A percentile compares a stretch with the other conserved stretches of the same genome.
Conservation (phyloP, 129 eudicot genomes). For the Tagetes erecta region DNA sequence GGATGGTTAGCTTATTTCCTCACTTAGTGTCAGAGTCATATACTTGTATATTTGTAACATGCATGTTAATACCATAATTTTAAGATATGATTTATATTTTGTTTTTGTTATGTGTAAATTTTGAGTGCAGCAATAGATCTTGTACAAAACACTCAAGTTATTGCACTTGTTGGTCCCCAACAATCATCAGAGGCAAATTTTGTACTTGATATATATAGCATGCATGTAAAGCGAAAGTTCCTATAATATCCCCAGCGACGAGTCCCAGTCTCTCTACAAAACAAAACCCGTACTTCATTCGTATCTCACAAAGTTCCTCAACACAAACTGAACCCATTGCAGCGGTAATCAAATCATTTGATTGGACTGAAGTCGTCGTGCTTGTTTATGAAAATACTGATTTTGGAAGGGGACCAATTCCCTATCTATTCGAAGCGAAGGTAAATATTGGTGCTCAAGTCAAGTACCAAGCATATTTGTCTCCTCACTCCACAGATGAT, state of each 20-base stretch:
- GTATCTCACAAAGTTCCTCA: conserved; percentile 39
- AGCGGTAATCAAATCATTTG: conserved; percentile 38
- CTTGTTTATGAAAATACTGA: conserved; percentile 46
- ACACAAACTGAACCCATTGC: conserved; percentile 47
- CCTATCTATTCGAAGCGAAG: conserved; percentile 47
- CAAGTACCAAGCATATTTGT: conserved; percentile 33
- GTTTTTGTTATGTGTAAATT: background rate
- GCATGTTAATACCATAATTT: background rate
- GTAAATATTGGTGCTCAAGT: conserved; percentile 30
- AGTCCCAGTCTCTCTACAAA: conserved; percentile 47
- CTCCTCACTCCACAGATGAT: conserved; percentile 38
- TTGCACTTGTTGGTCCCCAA: conserved; percentile 50
- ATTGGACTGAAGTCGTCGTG: conserved; percentile 53
- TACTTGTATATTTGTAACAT: too few relatives aligned
- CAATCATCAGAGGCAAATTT: conserved; percentile 48
- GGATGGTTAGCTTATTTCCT: conserved; percentile 17
- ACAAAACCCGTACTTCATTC: conserved; percentile 41
- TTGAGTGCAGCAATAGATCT: conserved; percentile 53
- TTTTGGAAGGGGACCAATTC: conserved; percentile 56
- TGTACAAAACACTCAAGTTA: conserved; percentile 44
- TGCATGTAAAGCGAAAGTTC: conserved; percentile 47
- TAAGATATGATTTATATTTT: too few relatives aligned
- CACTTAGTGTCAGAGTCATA: background rate
- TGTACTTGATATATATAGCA: conserved; percentile 27
- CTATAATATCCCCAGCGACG: conserved; percentile 54